Base-by-base conservation (phyloP, 257 asterid genomes). In the Eustoma russellianum region DNA sequence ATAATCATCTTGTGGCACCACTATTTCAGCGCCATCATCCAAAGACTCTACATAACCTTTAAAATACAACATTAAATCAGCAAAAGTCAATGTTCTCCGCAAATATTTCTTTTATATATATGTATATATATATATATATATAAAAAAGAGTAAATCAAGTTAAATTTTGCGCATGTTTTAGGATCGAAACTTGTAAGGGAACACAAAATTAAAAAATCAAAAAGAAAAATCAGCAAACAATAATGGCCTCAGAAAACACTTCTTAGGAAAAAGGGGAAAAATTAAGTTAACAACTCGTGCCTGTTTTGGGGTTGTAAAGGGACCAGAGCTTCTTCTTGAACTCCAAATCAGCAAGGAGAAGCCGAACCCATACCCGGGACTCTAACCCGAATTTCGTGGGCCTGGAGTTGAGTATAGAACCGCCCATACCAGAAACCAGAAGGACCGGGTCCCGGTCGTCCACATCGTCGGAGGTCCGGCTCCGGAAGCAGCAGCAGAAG, bases 1-100 rank as follows among this genome's bases (percentile, higher is more conserved):
- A 68, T 82, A 67, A 76, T 91, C 98, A 84, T 91, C 96, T 74
- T 84, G 73, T 35, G 98, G 98, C 62, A 91, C 98, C 41, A 70
- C 70, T 53, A 91, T 77, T 58, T 84, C 96, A 47, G 67, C 62
- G 57, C 67, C 70, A 61, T 70, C 73, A 63, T 91, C 95, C 76
- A 91, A 63, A 58, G 86, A 38, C 73, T 91, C 98, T 3, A 93
- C 81, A 59, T 87, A 91, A 54, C 98, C 98, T 86, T 76, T 64
- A 56, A 34, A 64, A 17, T 3, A 24, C 11, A 14, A 13, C 10
- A 66, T 40, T 1, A 17, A 5, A 19, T 1, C 11, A 34, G 55
- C 0, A 64, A 28, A 7, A 46, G 24, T 7, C 41, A 19, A 45
- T 8, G 13, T 9, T 6, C 1, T 19, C 28, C 28, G 3, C 30